Conservation (phyloP, 306 rosid genomes). For the Begonia fuchsioides region DNA sequence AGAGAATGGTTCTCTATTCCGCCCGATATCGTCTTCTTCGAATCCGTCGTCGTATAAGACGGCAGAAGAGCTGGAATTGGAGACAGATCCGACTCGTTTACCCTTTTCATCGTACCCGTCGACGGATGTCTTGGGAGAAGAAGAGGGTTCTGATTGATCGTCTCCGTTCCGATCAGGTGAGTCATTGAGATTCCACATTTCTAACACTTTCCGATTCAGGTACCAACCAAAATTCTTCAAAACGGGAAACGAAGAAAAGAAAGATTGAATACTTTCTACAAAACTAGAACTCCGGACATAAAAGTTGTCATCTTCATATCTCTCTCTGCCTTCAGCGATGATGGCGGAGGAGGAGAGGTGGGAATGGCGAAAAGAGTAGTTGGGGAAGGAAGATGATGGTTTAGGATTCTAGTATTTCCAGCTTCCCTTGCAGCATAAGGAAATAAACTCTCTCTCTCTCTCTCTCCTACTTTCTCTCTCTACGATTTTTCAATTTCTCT, state of each 20-base stretch:
- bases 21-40: slow-evolving; percentile 43
- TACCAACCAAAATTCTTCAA: not conserved
- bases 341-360: slow-evolving; percentile 7
- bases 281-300: slow-evolving; percentile 23
- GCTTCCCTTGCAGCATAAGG: not conserved
- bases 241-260: slow-evolving; percentile 5
- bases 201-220: slow-evolving; percentile 1
- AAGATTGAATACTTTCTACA: slow-evolving; percentile 9
- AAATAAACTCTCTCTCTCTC: slow-evolving; percentile 32
- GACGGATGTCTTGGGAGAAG: slow-evolving; percentile 45
- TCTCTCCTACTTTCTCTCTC: slow-evolving; percentile 6
- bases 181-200: slow-evolving; percentile 99
- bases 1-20: slow-evolving; percentile 6
- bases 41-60: slow-evolving; percentile 58
- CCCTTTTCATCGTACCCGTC: slow-evolving; percentile 65
- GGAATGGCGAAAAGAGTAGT: slow-evolving; percentile 9
- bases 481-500: slow-evolving; percentile 2
- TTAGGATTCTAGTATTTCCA: too few relatives aligned
- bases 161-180: slow-evolving; percentile 47
- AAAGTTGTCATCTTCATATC: not conserved
- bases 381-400: not conserved
- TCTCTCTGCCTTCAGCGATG: not conserved
- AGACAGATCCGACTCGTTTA: slow-evolving; percentile 63
- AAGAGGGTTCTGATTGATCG: slow-evolving; percentile 55
- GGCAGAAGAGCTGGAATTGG: slow-evolving; percentile 84